Base-by-base conservation (phyloP, 2,329 filamentous ascomycete genomes). In the Graphilbum ipis-grandicollis region DNA sequence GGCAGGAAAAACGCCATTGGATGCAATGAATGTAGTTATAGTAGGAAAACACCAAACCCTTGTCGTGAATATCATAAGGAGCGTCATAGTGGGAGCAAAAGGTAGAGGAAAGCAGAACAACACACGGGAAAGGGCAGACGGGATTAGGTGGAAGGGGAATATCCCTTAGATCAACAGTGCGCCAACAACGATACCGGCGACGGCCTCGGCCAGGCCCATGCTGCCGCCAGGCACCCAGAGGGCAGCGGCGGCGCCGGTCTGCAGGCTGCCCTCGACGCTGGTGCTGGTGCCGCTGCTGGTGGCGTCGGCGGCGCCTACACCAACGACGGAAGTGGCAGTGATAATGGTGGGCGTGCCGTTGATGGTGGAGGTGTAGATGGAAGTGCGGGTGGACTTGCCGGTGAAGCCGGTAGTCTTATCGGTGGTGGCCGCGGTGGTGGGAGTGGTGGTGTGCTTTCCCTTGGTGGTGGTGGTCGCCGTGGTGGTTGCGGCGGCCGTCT, bases 291-390 rank as follows among this genome's bases (percentile, higher is more conserved):
- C 49, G 3, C 48, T 50, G 3, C 47, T 50, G 3, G 19, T 36
- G 23, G 37, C 37, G 54, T 15, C 46, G 33, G 21, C 38, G 2
- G 61, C 57, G 10, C 58, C 53, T 29, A 62, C 58, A 18, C 54
- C 57, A 3, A 68, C 64, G 47, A 55, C 63, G 1, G 63, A 64
- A 2, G 65, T 68, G n/a, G 57, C 57, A 10, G 64, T 68, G 34
- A 67, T 50, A 12, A 60, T 56, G 3, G 58, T 57, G 37, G 62
- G 52, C 23, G 54, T 57, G 19, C 66, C 66, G 34, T 64, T 51
- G 26, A 59, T 49, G 7, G 63, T 66, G 7, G 60, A 62, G n/a
- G 65, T 69, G 41, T 52, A 51, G 0, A 60, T 63, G 19, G 56
- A 47, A 7, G 52, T 46, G 10, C 50, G 41, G 31, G 39, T 45